Percentiles rank a stretch among this genome's conserved stretches.
Evolutionary conservation across 345 rosid species (phyloP).

Genomic region (Syzygium aromaticum): DNA sequence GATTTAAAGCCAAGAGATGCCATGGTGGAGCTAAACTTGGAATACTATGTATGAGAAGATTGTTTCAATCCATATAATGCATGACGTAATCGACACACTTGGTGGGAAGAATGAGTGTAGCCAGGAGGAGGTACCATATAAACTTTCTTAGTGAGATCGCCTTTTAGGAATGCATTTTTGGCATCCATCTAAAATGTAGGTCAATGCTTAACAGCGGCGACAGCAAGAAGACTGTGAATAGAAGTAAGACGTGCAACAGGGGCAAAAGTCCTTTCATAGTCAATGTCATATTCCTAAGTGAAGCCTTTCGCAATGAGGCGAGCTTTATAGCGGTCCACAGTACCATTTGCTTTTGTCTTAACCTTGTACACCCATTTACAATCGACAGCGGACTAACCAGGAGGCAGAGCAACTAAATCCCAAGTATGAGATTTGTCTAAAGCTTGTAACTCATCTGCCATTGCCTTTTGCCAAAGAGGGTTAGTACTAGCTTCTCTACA

Average conservation of each 20-base stretch:
- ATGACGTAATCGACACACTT: background rate
- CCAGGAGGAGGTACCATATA: background rate
- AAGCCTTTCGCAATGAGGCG: background rate
- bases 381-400: fast-evolving
- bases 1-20: too few relatives aligned
- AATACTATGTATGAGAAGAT: too few relatives aligned
- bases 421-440: too few relatives aligned
- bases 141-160: background rate
- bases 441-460: background rate
- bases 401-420: background rate
- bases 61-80: background rate
- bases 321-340: background rate
- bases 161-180: background rate
- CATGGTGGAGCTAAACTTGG: too few relatives aligned
- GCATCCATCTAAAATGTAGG: background rate
- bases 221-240: background rate
- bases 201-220: background rate
- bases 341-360: background rate
- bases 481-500: background rate
- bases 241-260: background rate
- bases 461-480: background rate
- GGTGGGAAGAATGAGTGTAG: background rate
- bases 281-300: background rate
- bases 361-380: background rate
- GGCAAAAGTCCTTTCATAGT: background rate